phyloP scores from a whole-genome alignment of 768 basidiomycete species.

The Galerina sulciceps region DNA sequence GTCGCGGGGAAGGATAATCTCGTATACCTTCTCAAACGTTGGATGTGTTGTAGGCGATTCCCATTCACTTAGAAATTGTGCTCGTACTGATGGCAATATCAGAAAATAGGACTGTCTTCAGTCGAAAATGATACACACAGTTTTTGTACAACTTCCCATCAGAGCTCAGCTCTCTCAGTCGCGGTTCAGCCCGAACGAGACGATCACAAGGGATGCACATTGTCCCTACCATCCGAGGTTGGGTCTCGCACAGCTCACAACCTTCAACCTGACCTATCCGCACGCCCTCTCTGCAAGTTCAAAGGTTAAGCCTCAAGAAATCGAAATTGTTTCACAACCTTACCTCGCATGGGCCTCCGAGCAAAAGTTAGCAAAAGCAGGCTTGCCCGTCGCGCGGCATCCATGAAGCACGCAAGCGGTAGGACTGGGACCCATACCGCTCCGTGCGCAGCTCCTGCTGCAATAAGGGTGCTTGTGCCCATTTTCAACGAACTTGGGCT shows the following conservation, averaged over 20 bases:
- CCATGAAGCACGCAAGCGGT: constrained; percentile 51
- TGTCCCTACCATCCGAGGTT: constrained; percentile 49
- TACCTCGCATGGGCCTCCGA: constrained; percentile 64
- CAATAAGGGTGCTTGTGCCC: constrained; percentile 64
- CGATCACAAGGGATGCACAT: constrained; percentile 58
- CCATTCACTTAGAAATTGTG: constrained; percentile 63
- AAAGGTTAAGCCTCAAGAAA: background rate
- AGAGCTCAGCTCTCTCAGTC: constrained; percentile 50
- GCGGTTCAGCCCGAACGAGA: constrained; percentile 41
- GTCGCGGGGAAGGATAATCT: constrained; percentile 48
- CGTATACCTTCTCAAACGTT: constrained; percentile 59
- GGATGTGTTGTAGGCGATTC: constrained; percentile 40
- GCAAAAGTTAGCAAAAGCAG: constrained; percentile 58
- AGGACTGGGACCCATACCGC: constrained; percentile 40
- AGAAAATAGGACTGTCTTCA: background rate
- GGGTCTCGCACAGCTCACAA: constrained; percentile 51
- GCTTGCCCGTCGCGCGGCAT: constrained; percentile 55
- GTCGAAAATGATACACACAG: constrained; percentile 37
- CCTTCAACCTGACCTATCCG: constrained; percentile 49
- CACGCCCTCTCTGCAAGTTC: constrained; percentile 52
- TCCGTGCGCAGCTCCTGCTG: constrained; percentile 63
- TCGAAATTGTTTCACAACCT: constrained; percentile 18
- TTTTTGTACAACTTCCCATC: constrained; percentile 55
- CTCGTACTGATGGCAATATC: constrained; percentile 36
- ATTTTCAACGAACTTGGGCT: constrained; percentile 66